Percentiles rank a stretch among this genome's conserved stretches.
Conservation (phyloP, 495 filamentous ascomycete genomes). For the Penicillium paradoxum region DNA sequence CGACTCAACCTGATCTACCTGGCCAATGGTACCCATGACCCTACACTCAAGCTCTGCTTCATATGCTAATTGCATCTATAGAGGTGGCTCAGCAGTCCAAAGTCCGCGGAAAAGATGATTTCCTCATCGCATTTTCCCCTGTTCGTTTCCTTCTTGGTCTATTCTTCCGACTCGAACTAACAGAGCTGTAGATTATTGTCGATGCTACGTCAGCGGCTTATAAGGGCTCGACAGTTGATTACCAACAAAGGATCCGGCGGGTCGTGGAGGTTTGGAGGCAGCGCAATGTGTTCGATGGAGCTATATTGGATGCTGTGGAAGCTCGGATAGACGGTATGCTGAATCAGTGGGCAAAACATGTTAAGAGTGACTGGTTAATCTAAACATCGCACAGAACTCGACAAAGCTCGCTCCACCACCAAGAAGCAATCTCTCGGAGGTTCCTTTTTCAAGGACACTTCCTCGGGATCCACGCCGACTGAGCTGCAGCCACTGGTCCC, state of each 20-base stretch:
- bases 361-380: constrained; percentile 5
- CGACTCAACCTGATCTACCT: constrained; percentile 90
- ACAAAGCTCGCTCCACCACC: constrained; percentile 62
- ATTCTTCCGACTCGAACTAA: constrained; percentile 17
- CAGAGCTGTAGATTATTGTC: constrained; percentile 58
- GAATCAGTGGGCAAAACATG: neutral
- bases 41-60: neutral
- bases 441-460: constrained; percentile 57
- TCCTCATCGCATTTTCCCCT: constrained; percentile 82
- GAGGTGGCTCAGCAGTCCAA: constrained; percentile 96
- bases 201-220: constrained; percentile 82
- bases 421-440: constrained; percentile 65
- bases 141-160: constrained; percentile 30
- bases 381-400: constrained; percentile 56
- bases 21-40: constrained; percentile 70
- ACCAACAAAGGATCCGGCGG: constrained; percentile 79
- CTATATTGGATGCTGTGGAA: constrained; percentile 75
- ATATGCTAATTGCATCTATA: constrained; percentile 34
- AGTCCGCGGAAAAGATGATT: constrained; percentile 84
- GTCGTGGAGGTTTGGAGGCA: constrained; percentile 94
- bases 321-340: constrained; percentile 66
- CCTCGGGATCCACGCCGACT: constrained; percentile 54
- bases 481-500: constrained; percentile 72
- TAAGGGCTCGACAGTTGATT: constrained; percentile 74
- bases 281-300: constrained; percentile 74